phyloP scores from a whole-genome alignment of 2,329 filamentous ascomycete genomes.

The Davidsoniella australis region DNA sequence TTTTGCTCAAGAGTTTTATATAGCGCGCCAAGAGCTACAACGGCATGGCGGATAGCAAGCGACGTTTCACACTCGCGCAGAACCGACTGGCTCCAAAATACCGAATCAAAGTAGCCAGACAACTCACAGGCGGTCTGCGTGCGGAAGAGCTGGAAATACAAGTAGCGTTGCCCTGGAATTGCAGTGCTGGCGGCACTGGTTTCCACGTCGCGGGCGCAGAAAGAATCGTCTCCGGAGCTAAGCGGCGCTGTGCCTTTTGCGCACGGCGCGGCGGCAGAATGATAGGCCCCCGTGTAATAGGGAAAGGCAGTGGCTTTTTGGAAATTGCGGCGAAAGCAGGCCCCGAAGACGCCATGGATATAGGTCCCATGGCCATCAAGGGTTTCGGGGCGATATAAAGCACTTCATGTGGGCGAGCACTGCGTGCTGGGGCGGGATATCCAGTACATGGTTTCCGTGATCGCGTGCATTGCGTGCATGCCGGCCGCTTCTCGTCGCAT shows the following conservation, averaged over 20 bases:
- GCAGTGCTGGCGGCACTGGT: constrained; percentile 1
- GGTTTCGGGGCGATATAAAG: constrained; percentile 29
- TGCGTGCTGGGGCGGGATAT: constrained; percentile 40
- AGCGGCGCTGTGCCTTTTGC: background rate
- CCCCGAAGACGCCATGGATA: background rate
- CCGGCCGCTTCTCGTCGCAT: constrained; percentile 46
- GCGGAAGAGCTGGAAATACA: constrained; percentile 46
- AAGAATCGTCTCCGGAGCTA: background rate
- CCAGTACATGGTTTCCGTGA: constrained; percentile 42
- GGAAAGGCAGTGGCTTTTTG: background rate
- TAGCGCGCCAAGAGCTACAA: constrained; percentile 47
- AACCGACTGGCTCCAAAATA: constrained; percentile 47
- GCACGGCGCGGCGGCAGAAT: constrained; percentile 2
- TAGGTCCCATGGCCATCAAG: background rate
- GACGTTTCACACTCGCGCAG: constrained; percentile 46
- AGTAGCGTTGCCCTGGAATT: constrained; percentile 21
- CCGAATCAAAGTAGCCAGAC: constrained; percentile 48
- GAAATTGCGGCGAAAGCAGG: background rate
- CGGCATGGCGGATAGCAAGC: constrained; percentile 44
- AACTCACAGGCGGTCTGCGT: constrained; percentile 43
- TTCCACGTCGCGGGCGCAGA: constrained; percentile 11
- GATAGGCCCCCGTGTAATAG: background rate
- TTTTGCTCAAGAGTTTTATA: constrained; percentile 49
- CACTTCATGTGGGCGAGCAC: constrained; percentile 28
- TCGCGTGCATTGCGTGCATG: constrained; percentile 41